Evolutionary conservation across 1,284 basidiomycete species (phyloP), one percentile per base, ranked within the genome.

Genomic region (Ganoderma resinaceum): DNA sequence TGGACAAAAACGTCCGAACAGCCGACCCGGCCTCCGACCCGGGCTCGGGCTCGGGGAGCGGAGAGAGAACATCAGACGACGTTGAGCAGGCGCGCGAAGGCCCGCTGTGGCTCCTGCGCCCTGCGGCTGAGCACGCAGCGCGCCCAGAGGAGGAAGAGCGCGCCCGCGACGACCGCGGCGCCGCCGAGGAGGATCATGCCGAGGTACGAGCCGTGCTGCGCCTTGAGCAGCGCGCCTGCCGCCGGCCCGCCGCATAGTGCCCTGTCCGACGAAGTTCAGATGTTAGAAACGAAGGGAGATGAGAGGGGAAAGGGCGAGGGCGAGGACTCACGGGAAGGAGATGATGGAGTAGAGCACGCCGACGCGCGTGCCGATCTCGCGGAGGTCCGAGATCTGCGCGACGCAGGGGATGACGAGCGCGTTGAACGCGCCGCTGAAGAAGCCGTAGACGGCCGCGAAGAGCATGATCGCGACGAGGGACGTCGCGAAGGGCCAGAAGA

Each of bases 281-380:
- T 9, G 38, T 12, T 1, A 9, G 38, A 40, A 40, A 40, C 11
- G 38, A 16, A 42, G 20, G 43, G 43, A n/a, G 43, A 11, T 8
- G n/a, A n/a, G 20, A 5, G 11, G 20, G 2, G n/a, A 23, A 23
- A 8, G 68, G 20, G 46, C 12, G 20, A 58, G 18, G 16, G 29
- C 35, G 20, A 18, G 37, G 18, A 89, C 90, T 83, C 76, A 91
- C 90, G 89, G 88, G 58, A 91, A 81, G 0, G 90, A 89, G 33
- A 90, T 85, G 23, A 89, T 77, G 33, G 81, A 87, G 73, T 91
- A 91, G 59, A 91, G 74, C 67, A 86, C 79, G 23, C 90, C 90
- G 49, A 91, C 86, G 53, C 88, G 82, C 23, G 83, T 82, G 4
- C 90, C 90, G 63, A 90, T 85, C 74, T 86, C 83, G 11, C 79